Evolutionary conservation across 441 rosid genomes (phyloP), one percentile per base, ranked within the genome.

Genomic region (Theobroma grandiflorum): DNA sequence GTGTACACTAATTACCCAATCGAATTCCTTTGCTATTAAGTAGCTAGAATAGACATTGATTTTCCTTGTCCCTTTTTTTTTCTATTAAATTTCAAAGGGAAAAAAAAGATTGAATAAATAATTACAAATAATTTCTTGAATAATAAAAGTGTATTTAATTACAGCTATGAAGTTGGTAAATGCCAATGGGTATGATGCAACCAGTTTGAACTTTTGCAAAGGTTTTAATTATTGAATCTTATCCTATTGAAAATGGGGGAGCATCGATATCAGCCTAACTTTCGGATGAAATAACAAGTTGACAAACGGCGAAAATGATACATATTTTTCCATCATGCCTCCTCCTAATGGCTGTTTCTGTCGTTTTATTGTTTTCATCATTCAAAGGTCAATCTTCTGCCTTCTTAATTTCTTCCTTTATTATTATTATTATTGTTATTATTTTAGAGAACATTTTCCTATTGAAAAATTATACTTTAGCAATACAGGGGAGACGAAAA

Each of bases 151-250:
- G 6, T 50, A 50, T 52, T 15, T 52, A 52, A 12, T 7, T 15
- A 11, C 20, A 53, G 16, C 40, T n/a, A 9, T n/a, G 66, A 53
- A 50, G 37, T 72, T 72, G 76, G 22, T 8, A 63, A 65, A 18
- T 7, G 38, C 2, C 4, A 49, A 49, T 2, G 14, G 53, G 0
- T 50, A 50, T 50, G 15, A 50, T 50, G 55, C n/a, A 15, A n/a
- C 55, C 61, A n/a, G 9, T n/a, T 9, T 42, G 20, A 64, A 63
- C 8, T 12, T 12, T 63, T 10, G 7, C 42, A 12, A 12, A 12
- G 67, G 2, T 40, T 66, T 66, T 40, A 67, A 67, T 67, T 42
- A 50, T 65, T 37, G 26, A 64, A 64, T 37, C 26, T 10, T 68
- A 20, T 68, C 72, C 15, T 43, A 43, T 68, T 26, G 9, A 43